Evolutionary conservation across 129 eudicot species (phyloP), one percentile per base, ranked within the genome.

Genomic region (Solidago caesia): DNA sequence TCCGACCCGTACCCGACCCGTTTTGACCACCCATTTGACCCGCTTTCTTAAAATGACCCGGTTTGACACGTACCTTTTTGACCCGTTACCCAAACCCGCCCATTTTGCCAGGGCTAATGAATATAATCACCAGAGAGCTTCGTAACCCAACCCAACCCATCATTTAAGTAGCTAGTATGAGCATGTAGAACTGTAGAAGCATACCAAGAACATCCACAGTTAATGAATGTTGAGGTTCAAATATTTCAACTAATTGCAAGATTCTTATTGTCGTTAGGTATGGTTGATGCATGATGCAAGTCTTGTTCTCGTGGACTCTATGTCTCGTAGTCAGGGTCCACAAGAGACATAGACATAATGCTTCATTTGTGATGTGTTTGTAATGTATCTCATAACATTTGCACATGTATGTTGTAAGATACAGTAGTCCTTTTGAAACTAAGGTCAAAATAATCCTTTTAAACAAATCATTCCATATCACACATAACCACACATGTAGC

Each of bases 391-490:
- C 44, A 33, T 53, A 55, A 45, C 66, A 65, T 21, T 51, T 51
- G 72, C 72, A 65, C 70, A 74, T 62, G 71, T 70, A 63, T 62
- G 48, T 26, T 29, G 44, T 2, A 27, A 46, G 39, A 21, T 15
- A 5, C 44, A 39, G 44, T 39, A 49, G 57, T 52, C 5, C 43
- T 62, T 46, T 16, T 13, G 51, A 51, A 75, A 47, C 58, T 6
- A 64, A 64, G 79, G 73, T 52, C 66, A 65, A 62, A 53, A 51
- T 6, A 21, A 56, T 75, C 51, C 44, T 75, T 64, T 64, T 55
- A 41, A 13, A 5, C 49, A 6, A 44, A 73, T 44, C 68, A 59
- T 44, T 73, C 68, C 44, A 70, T 14, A 53, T 16, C 16, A 53
- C 59, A 53, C 15, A 53, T 5, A 53, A 0, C 39, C 39, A 51